These are phyloP conservation scores for Solidago caesia DNA, from an alignment of 129 eudicot genomes.

Conservation along the genomic window DNA sequence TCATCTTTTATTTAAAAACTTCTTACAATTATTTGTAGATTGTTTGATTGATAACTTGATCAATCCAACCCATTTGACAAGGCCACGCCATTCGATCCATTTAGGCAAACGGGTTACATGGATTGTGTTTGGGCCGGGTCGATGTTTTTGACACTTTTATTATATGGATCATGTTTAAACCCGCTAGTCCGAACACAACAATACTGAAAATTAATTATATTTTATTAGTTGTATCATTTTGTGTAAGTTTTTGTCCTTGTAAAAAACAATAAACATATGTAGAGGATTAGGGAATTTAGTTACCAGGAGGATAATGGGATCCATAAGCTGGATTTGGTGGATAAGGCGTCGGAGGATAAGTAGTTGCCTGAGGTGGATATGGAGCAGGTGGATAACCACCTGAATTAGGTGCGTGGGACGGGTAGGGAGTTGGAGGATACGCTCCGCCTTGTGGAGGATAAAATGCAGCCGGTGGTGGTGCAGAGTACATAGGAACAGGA, in stretches of 20 bases:
- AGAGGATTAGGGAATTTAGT: background rate
- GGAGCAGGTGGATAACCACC: constrained; percentile 52
- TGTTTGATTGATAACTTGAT: too few species aligned
- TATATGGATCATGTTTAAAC: too few species aligned
- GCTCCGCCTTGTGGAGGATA: constrained; percentile 31
- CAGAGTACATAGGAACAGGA: constrained; percentile 36
- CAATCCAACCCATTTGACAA: too few species aligned
- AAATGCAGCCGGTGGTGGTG: constrained; percentile 31
- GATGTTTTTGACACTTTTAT: too few species aligned
- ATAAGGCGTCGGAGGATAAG: constrained; percentile 66
- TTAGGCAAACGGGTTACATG: too few species aligned
- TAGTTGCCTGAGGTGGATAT: constrained; percentile 39
- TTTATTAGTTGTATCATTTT: background rate
- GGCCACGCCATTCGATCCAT: too few species aligned
- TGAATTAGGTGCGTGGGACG: constrained; percentile 45
- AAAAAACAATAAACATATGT: background rate
- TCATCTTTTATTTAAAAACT: too few species aligned
- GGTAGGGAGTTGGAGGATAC: constrained; percentile 43
- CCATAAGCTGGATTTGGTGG: constrained; percentile 40
- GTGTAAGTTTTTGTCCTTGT: background rate
- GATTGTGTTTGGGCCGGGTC: too few species aligned
- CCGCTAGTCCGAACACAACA: too few species aligned
- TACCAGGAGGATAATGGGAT: constrained; percentile 65
- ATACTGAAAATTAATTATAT: too few species aligned
- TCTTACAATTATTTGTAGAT: too few species aligned